Evolutionary conservation across 2,329 filamentous ascomycete species (phyloP), one percentile per base, ranked within the genome.

Genomic region (Plenodomus tracheiphilus): DNA sequence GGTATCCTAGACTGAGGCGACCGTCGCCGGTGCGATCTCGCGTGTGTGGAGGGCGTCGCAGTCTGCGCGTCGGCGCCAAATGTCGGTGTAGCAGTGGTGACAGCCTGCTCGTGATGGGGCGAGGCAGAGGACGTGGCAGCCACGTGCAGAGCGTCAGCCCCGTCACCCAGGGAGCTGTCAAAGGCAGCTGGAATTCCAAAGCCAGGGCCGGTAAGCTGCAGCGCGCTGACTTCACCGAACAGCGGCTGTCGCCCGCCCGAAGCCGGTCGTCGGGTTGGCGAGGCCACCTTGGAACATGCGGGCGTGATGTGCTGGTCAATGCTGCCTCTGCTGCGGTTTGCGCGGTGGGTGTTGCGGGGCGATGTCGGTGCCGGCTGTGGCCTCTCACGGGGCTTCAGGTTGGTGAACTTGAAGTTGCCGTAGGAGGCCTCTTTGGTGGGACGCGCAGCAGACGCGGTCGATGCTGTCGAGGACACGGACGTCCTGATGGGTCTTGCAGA

Each of bases 191-290:
- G 62, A 19, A 72, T 72, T 16, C 69, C 68, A 54, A 61, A 72
- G 1, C 69, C 69, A 16, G 69, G 69, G 25, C 53, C 48, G 5
- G 52, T 54, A 47, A 69, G 61, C 46, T 71, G 66, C 0, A 65
- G 61, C 17, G 61, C 62, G n/a, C 71, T 47, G 1, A 72, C 66
- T 42, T 72, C 69, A 15, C 69, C 69, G 50, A 72, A 72, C 42
- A 69, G 66, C 4, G 64, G 69, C 62, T 67, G 61, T 17, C 70
- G 59, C 22, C 53, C 55, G 20, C 58, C 49, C 4, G 63, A 55
- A 7, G 58, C 56, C 17, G 64, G 58, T n/a, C 54, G 52, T 18
- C 59, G 62, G 36, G 51, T 53, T 5, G 60, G 63, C 19, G 65
- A 64, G 22, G 61, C 40, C 36, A 62, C 32, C 34, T 63, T 66